phyloP scores from a whole-genome alignment of 805 yeast genomes.

The Zygoascus bituminiphila region DNA sequence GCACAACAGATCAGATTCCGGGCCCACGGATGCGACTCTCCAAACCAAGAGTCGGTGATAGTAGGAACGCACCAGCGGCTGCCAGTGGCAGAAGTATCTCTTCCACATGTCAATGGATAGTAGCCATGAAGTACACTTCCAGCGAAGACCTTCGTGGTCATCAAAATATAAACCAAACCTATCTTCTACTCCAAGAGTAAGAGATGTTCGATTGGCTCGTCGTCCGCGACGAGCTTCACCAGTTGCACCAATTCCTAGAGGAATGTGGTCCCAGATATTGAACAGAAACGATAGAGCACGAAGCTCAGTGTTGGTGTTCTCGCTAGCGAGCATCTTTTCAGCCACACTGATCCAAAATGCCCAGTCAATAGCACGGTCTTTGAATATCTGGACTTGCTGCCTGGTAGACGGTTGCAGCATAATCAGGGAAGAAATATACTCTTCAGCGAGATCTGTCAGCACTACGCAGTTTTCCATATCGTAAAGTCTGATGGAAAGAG shows the following conservation, averaged over 20 bases:
- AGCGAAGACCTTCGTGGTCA: slow-evolving; percentile 35
- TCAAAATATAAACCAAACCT: slow-evolving; percentile 8
- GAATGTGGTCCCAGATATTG: slow-evolving; percentile 63
- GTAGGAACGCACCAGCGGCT: slow-evolving; percentile 64
- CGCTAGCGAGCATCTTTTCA: slow-evolving; percentile 51
- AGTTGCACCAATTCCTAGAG: slow-evolving; percentile 14
- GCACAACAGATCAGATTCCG: slow-evolving; percentile 19
- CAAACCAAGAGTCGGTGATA: slow-evolving; percentile 61
- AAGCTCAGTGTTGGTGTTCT: slow-evolving; percentile 52
- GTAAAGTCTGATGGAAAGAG: slow-evolving; percentile 25
- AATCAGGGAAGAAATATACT: slow-evolving; percentile 28
- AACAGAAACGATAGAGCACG: slow-evolving; percentile 59
- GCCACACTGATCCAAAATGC: slow-evolving; percentile 62
- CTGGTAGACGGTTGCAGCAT: slow-evolving; percentile 23
- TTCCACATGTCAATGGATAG: slow-evolving; percentile 44
- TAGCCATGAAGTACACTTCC: slow-evolving; percentile 47
- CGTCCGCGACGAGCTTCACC: not conserved
- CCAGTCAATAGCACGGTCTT: slow-evolving; percentile 48
- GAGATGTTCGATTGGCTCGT: slow-evolving; percentile 1
- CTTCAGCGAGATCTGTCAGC: slow-evolving; percentile 35
- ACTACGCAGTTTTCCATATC: slow-evolving; percentile 32
- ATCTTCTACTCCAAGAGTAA: not conserved
- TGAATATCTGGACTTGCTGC: slow-evolving; percentile 20
- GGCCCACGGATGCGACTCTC: slow-evolving; percentile 39
- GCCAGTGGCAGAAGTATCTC: slow-evolving; percentile 65